phyloP scores from a whole-genome alignment of 768 basidiomycete species.

The Psilocybe azurescens region DNA sequence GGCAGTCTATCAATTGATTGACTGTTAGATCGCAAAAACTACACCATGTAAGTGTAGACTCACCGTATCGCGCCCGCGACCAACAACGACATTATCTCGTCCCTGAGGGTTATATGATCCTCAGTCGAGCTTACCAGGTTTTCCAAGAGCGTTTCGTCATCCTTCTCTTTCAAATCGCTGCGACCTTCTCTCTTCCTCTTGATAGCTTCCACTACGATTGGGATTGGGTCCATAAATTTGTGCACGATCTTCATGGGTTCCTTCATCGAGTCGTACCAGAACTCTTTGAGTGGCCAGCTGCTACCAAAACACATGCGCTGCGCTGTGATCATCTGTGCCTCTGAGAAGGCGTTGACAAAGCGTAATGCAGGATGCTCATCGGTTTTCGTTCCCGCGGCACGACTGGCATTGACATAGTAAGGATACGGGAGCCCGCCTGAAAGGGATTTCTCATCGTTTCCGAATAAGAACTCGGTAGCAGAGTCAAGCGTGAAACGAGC shows the following conservation, averaged over 20 bases:
- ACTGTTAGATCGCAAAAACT: background rate
- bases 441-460: slow-evolving; percentile 1
- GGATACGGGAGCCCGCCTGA: slow-evolving; percentile 3
- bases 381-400: background rate
- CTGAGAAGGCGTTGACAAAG: slow-evolving; percentile 38
- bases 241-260: slow-evolving; percentile 45
- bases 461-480: slow-evolving; percentile 6
- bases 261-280: slow-evolving; percentile 46
- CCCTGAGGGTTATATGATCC: slow-evolving; percentile 39
- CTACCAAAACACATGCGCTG: slow-evolving; percentile 40
- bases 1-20: slow-evolving; percentile 39
- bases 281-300: slow-evolving; percentile 50
- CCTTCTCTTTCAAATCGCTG: slow-evolving; percentile 27
- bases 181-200: slow-evolving; percentile 31
- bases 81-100: slow-evolving; percentile 48
- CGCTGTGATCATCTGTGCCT: slow-evolving; percentile 38
- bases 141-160: slow-evolving; percentile 46
- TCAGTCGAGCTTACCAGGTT: slow-evolving; percentile 49
- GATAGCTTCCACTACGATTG: slow-evolving; percentile 46
- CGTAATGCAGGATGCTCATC: slow-evolving; percentile 30
- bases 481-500: slow-evolving; percentile 9
- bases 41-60: slow-evolving; percentile 7
- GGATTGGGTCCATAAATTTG: slow-evolving; percentile 54
- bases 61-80: slow-evolving; percentile 50
- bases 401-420: slow-evolving; percentile 18